Evolutionary conservation across 441 rosid species (phyloP), one percentile per base, ranked within the genome.

Genomic region (Gossypium aridum): DNA sequence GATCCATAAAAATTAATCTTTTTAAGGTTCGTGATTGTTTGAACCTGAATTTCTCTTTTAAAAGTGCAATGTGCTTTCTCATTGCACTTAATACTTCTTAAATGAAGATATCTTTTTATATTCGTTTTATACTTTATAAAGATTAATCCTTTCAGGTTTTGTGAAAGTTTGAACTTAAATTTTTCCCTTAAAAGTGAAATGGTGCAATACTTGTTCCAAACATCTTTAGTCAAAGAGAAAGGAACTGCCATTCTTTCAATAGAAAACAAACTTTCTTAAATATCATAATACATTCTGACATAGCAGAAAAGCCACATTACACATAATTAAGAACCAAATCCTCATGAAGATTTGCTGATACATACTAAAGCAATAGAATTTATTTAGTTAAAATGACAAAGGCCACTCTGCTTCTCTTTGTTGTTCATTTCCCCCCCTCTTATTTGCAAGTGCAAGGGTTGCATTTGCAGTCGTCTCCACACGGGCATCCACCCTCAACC

Each of bases 371-470:
- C 1, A 1, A 19, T 9, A 57, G 1, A 10, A 8, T 56, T 34
- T 70, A 51, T 56, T 56, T 56, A 23, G 14, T 49, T 3, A 37
- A 22, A 20, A 4, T 9, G 37, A 3, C 16, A 9, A 20, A 8
- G 17, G 19, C 22, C 56, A 53, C 57, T 65, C 65, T 57, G 75
- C 76, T 60, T 10, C 47, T 9, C 3, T 1, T 7, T 10, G 17
- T 55, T 26, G 4, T 25, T 61, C 16, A 23, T 20, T 34, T 7
- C 0, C 9, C 2, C 39, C 9, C 39, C 6, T 45, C 79, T 94
- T 88, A 90, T 80, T 95, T 87, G 53, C 97, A 93, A 65, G 4
- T 88, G 89, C 99, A 93, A 4, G 97, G 97, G 76, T 89, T 37
- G 83, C 99, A 95, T 64, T 76, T 86, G 87, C 99, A 93, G 82